phyloP scores from a whole-genome alignment of 2,329 filamentous ascomycete species.

The Xylaria sp. region DNA sequence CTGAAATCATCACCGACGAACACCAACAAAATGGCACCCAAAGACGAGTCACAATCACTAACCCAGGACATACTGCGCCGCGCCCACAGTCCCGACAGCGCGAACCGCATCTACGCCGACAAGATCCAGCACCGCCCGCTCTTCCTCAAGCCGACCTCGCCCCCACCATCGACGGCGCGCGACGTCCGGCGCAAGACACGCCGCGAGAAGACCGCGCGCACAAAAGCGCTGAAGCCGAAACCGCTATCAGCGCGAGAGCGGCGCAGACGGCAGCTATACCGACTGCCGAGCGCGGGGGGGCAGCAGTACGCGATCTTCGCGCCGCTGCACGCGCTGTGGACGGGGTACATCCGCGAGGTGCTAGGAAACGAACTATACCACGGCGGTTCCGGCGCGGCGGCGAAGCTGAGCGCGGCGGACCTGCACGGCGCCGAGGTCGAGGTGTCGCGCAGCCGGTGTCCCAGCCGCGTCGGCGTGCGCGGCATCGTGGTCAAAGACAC shows the following conservation, averaged over 20 bases:
- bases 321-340: constrained; percentile 79
- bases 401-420: constrained; percentile 83
- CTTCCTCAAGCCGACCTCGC: constrained; percentile 76
- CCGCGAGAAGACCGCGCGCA: constrained; percentile 50
- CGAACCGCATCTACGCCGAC: constrained; percentile 75
- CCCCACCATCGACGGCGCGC: constrained; percentile 64
- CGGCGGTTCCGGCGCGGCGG: constrained; percentile 65
- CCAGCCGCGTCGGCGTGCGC: constrained; percentile 78
- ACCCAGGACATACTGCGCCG: constrained; percentile 72
- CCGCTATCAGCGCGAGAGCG: constrained; percentile 83
- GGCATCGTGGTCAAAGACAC: constrained; percentile 91
- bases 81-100: constrained; percentile 77
- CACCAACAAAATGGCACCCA: constrained; percentile 42
- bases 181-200: constrained; percentile 50
- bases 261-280: constrained; percentile 73
- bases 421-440: constrained; percentile 86
- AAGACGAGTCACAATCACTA: constrained; percentile 44
- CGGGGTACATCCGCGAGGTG: constrained; percentile 82
- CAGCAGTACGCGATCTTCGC: constrained; percentile 78
- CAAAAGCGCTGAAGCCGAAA: constrained; percentile 57
- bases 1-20: neutral
- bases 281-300: constrained; percentile 67
- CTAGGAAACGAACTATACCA: constrained; percentile 66
- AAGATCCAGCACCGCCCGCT: constrained; percentile 84
- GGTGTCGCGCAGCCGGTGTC: constrained; percentile 81